Evolutionary conservation across 345 rosid genomes (phyloP).

Genomic region (Acer saccharum): DNA sequence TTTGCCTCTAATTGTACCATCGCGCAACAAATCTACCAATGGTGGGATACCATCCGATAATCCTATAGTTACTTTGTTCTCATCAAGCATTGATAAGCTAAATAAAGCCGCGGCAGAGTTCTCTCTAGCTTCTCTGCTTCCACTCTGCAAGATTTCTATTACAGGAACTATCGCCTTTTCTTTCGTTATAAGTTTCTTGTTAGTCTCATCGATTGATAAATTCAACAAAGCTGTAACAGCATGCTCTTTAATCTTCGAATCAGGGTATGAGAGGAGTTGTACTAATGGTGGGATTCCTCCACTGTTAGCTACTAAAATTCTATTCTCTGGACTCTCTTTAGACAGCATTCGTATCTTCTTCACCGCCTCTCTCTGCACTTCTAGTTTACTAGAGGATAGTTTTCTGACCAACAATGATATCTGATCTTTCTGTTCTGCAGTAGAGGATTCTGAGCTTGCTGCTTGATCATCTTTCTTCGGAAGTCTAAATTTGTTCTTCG

Average conservation of each 20-base stretch:
- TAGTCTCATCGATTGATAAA: conserved; percentile 67
- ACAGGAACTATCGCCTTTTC: conserved; percentile 66
- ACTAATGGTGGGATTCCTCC: conserved; percentile 63
- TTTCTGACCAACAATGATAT: conserved; percentile 41
- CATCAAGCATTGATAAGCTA: conserved; percentile 83
- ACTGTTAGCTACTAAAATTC: conserved; percentile 50
- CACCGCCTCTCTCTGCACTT: conserved; percentile 63
- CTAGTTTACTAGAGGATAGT: conserved; percentile 47
- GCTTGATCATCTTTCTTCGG: conserved; percentile 37
- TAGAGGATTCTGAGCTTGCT: conserved; percentile 9
- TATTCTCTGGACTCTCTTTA: conserved; percentile 61
- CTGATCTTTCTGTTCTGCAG: conserved; percentile 35
- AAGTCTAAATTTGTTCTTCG: conserved; percentile 55
- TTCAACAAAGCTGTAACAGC: conserved; percentile 75
- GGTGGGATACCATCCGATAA: conserved; percentile 66
- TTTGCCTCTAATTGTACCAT: conserved; percentile 79
- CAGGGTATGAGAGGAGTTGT: conserved; percentile 61
- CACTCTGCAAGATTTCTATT: conserved; percentile 53
- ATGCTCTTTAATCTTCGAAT: conserved; percentile 63
- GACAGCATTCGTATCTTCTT: conserved; percentile 66
- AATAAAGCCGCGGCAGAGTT: conserved; percentile 84
- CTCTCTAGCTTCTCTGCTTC: conserved; percentile 67
- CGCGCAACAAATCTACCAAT: conserved; percentile 53
- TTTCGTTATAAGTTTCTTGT: conserved; percentile 57
- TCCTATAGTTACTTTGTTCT: conserved; percentile 68